Percentiles rank a stretch among this genome's conserved stretches.
Evolutionary conservation across 805 yeast species (phyloP).

Genomic region (Candida yuanshanica): DNA sequence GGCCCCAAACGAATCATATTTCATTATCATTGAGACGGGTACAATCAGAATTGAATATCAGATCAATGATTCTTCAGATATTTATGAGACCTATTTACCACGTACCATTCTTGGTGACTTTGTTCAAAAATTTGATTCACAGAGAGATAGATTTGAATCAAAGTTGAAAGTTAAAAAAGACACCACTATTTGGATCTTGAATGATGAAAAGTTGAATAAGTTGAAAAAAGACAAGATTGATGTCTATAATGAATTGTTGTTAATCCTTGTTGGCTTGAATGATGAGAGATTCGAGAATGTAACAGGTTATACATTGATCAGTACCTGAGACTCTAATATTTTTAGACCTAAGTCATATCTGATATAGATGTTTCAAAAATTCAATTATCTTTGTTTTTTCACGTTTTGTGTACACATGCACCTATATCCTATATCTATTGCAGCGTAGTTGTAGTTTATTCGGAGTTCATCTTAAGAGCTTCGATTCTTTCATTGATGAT

Average conservation of each 20-base stretch:
- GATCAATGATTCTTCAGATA: constrained; percentile 27
- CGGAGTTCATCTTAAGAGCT: constrained; percentile 13
- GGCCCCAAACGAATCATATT: constrained; percentile 28
- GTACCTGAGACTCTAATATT: constrained; percentile 38
- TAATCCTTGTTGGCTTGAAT: constrained; percentile 54
- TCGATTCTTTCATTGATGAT: constrained; percentile 39
- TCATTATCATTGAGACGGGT: constrained; percentile 56
- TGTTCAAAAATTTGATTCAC: constrained; percentile 19
- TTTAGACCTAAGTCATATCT: too few relatives aligned
- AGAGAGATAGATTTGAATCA: constrained; percentile 36
- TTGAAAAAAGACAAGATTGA: constrained; percentile 45
- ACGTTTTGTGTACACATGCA: too few relatives aligned
- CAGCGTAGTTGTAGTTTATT: too few relatives aligned
- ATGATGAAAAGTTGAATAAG: constrained; percentile 36
- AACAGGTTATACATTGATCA: constrained; percentile 68
- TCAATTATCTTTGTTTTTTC: too few relatives aligned
- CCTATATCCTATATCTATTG: too few relatives aligned
- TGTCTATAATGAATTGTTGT: constrained; percentile 58
- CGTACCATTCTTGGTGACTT: constrained; percentile 50
- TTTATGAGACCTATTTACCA: constrained; percentile 45
- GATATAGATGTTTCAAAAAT: too few relatives aligned
- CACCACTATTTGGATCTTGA: constrained; percentile 64
- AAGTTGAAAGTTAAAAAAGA: constrained; percentile 53
- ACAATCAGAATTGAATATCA: constrained; percentile 45
- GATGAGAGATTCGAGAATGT: constrained; percentile 70